phyloP scores from a whole-genome alignment of 768 basidiomycete species.

The Amanita phalloides region DNA sequence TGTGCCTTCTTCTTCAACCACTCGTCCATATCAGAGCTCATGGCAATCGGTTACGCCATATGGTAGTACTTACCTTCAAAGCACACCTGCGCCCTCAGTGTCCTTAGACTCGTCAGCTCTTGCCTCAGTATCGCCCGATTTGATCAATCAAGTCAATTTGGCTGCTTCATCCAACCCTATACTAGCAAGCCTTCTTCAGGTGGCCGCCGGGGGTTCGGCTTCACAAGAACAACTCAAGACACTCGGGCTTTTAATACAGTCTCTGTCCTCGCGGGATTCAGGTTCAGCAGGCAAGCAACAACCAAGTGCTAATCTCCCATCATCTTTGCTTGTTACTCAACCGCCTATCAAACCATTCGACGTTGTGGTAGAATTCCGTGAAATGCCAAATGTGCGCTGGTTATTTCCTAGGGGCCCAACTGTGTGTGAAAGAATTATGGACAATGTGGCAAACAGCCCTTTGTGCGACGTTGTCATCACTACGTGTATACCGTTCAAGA shows the following conservation, averaged over 20 bases:
- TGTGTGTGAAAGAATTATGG: conserved; percentile 30
- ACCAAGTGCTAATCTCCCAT: conserved; percentile 7
- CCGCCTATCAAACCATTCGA: conserved; percentile 50
- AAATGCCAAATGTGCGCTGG: conserved; percentile 53
- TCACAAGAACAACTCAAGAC: conserved; percentile 55
- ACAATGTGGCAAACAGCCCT: conserved; percentile 8
- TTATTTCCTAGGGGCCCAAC: conserved; percentile 53
- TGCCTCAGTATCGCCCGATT: conserved; percentile 40
- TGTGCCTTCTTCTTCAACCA: not conserved
- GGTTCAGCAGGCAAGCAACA: conserved; percentile 8
- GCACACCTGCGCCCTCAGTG: conserved; percentile 12
- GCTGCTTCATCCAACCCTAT: conserved; percentile 60
- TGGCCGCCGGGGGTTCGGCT: conserved; percentile 53
- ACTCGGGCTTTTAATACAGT: conserved; percentile 64
- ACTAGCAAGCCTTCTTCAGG: conserved; percentile 54
- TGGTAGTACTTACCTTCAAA: conserved; percentile 7
- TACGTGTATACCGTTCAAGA: conserved; percentile 33
- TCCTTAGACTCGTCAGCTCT: conserved; percentile 31
- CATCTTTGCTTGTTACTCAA: conserved; percentile 8
- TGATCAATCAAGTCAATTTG: conserved; percentile 54
- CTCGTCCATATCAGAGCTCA: not conserved
- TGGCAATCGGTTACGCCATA: conserved; percentile 6
- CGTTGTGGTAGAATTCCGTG: conserved; percentile 61
- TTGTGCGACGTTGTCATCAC: conserved; percentile 28
- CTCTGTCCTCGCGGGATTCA: conserved; percentile 32